Percentiles rank a stretch among this genome's conserved stretches.
Conservation (phyloP, 106 monocot species). For the Dactylorhiza incarnata region DNA sequence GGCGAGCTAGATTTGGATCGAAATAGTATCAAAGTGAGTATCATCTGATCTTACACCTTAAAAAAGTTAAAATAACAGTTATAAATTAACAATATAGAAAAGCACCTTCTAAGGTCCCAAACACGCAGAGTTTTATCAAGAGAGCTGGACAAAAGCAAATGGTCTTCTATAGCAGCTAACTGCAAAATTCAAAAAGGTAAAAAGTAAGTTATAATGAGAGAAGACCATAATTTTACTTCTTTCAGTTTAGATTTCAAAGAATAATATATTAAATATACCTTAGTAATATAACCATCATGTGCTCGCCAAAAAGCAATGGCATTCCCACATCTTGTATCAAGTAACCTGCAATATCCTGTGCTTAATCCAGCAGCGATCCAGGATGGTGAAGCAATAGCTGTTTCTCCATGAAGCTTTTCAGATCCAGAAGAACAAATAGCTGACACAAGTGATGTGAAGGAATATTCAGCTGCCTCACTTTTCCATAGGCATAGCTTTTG, state of each 20-base stretch:
- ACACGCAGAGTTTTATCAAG: conserved; percentile 85
- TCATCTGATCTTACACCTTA: not conserved
- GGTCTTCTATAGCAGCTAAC: conserved; percentile 74
- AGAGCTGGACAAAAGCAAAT: conserved; percentile 91
- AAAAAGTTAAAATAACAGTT: not conserved
- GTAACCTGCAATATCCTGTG: conserved; percentile 85
- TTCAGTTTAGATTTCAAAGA: not conserved
- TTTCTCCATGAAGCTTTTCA: conserved; percentile 27
- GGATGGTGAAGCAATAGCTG: conserved; percentile 24
- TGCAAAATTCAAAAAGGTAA: conserved; percentile 22
- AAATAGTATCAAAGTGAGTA: not conserved
- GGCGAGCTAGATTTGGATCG: not conserved
- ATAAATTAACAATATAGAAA: not conserved
- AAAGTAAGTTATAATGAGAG: not conserved
- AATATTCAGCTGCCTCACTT: conserved; percentile 54
- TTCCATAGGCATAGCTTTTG: conserved; percentile 86
- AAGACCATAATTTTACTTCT: not conserved
- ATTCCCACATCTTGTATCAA: conserved; percentile 78
- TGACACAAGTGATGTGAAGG: conserved; percentile 75
- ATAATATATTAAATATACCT: conserved; percentile 25
- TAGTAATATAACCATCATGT: conserved; percentile 91
- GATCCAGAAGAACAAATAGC: conserved; percentile 85
- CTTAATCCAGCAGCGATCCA: conserved; percentile 71
- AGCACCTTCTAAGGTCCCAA: conserved; percentile 90
- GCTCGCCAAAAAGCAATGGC: conserved; percentile 77